Base-by-base conservation (phyloP, 148 eudicot genomes). In the Amaranthus hypochondriacus region DNA sequence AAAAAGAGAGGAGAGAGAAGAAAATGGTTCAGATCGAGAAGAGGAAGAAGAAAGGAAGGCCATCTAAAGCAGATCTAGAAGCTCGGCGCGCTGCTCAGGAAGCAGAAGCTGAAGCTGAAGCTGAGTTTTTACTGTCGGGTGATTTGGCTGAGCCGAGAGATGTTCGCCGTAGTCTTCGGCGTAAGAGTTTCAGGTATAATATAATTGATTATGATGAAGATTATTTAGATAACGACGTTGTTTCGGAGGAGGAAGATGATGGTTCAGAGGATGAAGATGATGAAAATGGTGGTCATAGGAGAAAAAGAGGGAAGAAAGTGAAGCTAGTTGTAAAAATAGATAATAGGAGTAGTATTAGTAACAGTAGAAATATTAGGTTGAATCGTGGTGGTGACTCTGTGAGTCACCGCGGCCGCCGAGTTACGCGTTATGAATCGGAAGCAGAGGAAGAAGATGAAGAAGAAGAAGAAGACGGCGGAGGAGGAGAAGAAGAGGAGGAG, bases 31-130 rank as follows among this genome's bases (percentile, higher is more conserved):
- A 88, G 90, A 88, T 86, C 88, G 87, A 86, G 85, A 86, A 72
- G 90, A 79, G 84, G 88, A 89, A 81, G 89, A 91, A 86, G 92
- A 89, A 87, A 62, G 97, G 97, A 0, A 51, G 93, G 48, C 97
- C 93, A 53, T 82, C 92, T 0, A 89, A 84, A 77, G 84, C 89
- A 77, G 97, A 91, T 91, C 97, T 84, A 48, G 90, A 82, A 1
- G 85, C 82, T 70, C 78, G 88, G 5, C 73, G 66, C 64, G 69
- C 78, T 47, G 69, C 78, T 48, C 76, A 39, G 14, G 4, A 76
- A 64, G 48, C 79, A 2, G 13, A 21, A 64, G 48, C 79, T 6
- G 13, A 21, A 4, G 56, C 72, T 75, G 81, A 48, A 63, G 82
- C 43, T 75, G 57, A 68, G 66, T 56, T n/a, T 71, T 15, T 7